Base-by-base conservation (phyloP, 331 rosid species). In the Acacia concinna region DNA sequence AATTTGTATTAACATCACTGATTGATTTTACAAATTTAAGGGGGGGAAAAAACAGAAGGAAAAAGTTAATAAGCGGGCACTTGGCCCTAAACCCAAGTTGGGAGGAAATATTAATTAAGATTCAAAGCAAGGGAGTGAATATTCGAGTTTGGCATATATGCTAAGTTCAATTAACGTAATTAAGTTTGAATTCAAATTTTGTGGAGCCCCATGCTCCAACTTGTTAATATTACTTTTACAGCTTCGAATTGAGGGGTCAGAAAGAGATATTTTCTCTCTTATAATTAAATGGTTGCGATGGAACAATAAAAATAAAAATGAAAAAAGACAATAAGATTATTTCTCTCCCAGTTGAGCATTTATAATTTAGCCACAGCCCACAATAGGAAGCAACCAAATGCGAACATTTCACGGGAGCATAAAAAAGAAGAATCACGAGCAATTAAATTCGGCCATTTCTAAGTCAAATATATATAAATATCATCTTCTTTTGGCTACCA, bases 1-100 rank as follows among this genome's bases (percentile, higher is more conserved):
- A 37, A 37, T 7, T 8, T 37, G 10, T 37, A 37, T 37, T 37
- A 8, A 37, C 41, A 37, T 38, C 41, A 8, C 8, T 1, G 2
- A 38, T 38, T 38, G 10, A 38, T 38, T 38, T 38, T 9, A 4
- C 8, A n/a, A 21, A 21, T 8, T 2, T 6, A 6, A 52, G n/a
- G n/a, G n/a, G n/a, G n/a, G n/a, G n/a, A n/a, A 1, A 52, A 0
- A 21, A n/a, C 2, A 21, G 0, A 7, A 18, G 0, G 6, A 18
- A 1, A n/a, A 10, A 51, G 0, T 8, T 52, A 52, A 21, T 8
- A 0, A 12, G 31, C 17, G 4, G 15, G 72, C n/a, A 18, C 51
- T 38, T 21, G 14, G n/a, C n/a, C 28, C 31, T n/a, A 12, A 59
- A 59, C 27, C 7, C 51, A 11, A n/a, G 18, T 13, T 67, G 1